Evolutionary conservation across 2,329 filamentous ascomycete genomes (phyloP).

Genomic region (Pyricularia sp.): DNA sequence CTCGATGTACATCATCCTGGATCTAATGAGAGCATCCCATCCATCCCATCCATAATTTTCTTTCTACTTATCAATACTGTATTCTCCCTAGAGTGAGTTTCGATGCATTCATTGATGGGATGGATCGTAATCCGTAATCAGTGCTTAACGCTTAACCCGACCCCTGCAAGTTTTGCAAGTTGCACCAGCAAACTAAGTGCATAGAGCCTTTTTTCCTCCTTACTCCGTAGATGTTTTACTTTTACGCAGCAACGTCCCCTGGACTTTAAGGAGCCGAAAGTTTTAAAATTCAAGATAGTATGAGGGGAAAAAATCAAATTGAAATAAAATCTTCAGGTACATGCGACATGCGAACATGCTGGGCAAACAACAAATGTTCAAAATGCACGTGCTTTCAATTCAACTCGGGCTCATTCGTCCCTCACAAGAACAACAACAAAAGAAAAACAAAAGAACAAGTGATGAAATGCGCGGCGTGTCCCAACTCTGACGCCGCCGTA

Average conservation of each 20-base stretch:
- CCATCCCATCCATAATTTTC: too few relatives aligned
- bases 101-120: not conserved
- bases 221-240: too few relatives aligned
- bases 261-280: too few relatives aligned
- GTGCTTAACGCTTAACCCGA: not conserved
- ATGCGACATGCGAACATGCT: too few relatives aligned
- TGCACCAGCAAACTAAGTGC: not conserved
- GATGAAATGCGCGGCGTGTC: not conserved
- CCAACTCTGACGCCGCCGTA: not conserved
- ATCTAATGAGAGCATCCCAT: not conserved
- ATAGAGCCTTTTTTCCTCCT: too few relatives aligned
- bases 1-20: not conserved
- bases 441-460: not conserved
- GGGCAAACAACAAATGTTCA: not conserved
- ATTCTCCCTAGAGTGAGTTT: not conserved
- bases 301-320: too few relatives aligned
- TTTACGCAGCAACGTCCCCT: too few relatives aligned
- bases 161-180: not conserved
- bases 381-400: not conserved
- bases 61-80: not conserved
- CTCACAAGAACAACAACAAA: not conserved
- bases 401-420: not conserved
- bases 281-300: too few relatives aligned
- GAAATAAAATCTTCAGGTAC: too few relatives aligned
- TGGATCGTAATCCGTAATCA: not conserved